These are phyloP conservation scores for Rosa persica DNA, from an alignment of 306 rosid species.

Conservation along the genomic window DNA sequence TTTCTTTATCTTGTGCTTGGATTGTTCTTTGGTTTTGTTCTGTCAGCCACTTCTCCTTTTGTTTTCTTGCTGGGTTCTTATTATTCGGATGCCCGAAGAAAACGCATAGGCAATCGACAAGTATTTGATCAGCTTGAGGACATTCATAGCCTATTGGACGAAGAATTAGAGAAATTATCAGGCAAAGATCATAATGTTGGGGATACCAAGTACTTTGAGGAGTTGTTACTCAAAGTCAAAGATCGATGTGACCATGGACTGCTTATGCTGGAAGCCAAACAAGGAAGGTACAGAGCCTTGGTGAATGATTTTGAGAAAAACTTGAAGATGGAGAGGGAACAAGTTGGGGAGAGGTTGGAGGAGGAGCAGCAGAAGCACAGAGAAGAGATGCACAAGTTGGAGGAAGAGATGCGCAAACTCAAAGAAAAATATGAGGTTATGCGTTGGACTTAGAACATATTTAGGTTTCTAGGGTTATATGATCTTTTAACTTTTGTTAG, in stretches of 20 bases:
- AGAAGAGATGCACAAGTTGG: not conserved
- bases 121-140: slow-evolving; percentile 1
- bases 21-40: not conserved
- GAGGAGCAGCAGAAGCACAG: slow-evolving; percentile 4
- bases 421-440: not conserved
- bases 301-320: not conserved
- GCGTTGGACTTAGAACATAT: not conserved
- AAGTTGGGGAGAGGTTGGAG: slow-evolving; percentile 2
- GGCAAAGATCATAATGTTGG: not conserved
- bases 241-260: slow-evolving; percentile 18
- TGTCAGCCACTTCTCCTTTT: not conserved
- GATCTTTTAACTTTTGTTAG: no score
- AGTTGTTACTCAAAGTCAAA: not conserved
- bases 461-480: no score
- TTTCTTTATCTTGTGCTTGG: not conserved
- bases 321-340: slow-evolving; percentile 4
- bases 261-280: not conserved
- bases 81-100: not conserved
- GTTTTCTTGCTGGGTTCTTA: no score
- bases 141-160: not conserved
- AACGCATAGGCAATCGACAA: not conserved
- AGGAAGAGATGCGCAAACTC: not conserved
- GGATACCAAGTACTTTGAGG: not conserved
- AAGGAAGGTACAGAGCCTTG: not conserved
- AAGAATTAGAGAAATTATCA: not conserved